Evolutionary conservation across 1,284 basidiomycete species (phyloP).

Genomic region (Cryptococcus sp.): DNA sequence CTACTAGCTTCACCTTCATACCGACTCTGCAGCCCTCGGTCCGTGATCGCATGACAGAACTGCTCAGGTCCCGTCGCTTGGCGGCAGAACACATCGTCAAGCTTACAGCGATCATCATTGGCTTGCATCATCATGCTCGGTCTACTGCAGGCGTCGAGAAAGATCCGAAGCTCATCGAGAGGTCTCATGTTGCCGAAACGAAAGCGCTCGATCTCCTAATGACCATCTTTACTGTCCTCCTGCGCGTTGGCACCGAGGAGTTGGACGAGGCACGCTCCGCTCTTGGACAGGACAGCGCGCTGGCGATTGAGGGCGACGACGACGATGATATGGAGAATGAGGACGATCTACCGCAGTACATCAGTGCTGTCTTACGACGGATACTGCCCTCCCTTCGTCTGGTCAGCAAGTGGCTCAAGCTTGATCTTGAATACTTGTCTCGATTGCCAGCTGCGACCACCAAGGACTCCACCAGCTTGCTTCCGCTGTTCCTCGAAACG

Average conservation of each 20-base stretch:
- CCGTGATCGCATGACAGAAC: slow-evolving; percentile 30
- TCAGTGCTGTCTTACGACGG: slow-evolving; percentile 81
- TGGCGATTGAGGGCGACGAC: slow-evolving; percentile 45
- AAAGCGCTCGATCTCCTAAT: slow-evolving; percentile 73
- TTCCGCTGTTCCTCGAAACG: slow-evolving; percentile 66
- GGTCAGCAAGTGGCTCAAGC: slow-evolving; percentile 82
- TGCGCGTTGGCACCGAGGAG: slow-evolving; percentile 66
- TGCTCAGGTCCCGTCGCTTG: slow-evolving; percentile 70
- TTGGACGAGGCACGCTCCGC: slow-evolving; percentile 46
- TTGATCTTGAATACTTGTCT: slow-evolving; percentile 71
- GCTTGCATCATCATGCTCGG: slow-evolving; percentile 77
- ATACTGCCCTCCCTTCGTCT: slow-evolving; percentile 85
- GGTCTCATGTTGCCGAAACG: slow-evolving; percentile 60
- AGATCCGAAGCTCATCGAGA: slow-evolving; percentile 17
- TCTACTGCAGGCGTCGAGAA: slow-evolving; percentile 45
- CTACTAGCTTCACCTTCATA: slow-evolving; percentile 45
- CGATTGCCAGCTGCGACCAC: slow-evolving; percentile 16
- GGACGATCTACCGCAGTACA: slow-evolving; percentile 65
- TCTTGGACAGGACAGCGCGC: slow-evolving; percentile 27
- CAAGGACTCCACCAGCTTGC: slow-evolving; percentile 14
- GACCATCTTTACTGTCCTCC: slow-evolving; percentile 65
- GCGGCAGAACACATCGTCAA: slow-evolving; percentile 74
- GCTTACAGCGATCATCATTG: slow-evolving; percentile 71
- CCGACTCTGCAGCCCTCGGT: slow-evolving; percentile 20
- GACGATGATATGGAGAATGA: slow-evolving; percentile 51